phyloP scores from a whole-genome alignment of 2,329 filamentous ascomycete species.

The Tolypocladium pustulatum region DNA sequence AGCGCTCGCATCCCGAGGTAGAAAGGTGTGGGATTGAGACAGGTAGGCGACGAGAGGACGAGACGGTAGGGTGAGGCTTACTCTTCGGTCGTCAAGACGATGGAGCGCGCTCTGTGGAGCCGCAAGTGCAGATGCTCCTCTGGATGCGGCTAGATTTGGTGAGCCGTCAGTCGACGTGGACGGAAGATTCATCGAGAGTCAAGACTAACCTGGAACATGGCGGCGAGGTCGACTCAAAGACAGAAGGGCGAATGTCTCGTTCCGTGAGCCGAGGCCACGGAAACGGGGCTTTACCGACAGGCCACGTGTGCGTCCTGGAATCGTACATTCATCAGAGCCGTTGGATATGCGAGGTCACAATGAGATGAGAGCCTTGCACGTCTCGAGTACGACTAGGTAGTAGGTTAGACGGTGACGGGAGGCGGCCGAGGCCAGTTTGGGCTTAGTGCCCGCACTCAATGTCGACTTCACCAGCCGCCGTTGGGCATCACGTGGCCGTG shows the following conservation, averaged over 20 bases:
- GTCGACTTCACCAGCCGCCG: not conserved
- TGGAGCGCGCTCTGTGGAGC: constrained; percentile 72
- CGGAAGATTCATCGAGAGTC: not conserved
- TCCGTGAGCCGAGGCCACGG: not conserved
- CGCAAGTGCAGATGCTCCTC: constrained; percentile 69
- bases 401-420: not conserved
- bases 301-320: not conserved
- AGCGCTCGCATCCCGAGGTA: not conserved
- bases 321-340: not conserved
- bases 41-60: not conserved
- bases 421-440: not conserved
- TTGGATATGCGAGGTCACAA: not conserved
- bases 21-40: constrained; percentile 4
- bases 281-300: not conserved
- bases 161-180: not conserved
- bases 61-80: constrained; percentile 25
- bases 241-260: not conserved
- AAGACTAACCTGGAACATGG: constrained; percentile 9
- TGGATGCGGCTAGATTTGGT: constrained; percentile 44
- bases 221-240: not conserved
- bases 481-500: not conserved
- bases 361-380: not conserved
- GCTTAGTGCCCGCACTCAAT: not conserved
- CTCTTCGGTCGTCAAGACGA: constrained; percentile 72
- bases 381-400: too few relatives aligned